Percentiles rank a stretch among this genome's conserved stretches.
phyloP scores from a whole-genome alignment of 1,284 basidiomycete genomes.

The Trichosporon inkin region DNA sequence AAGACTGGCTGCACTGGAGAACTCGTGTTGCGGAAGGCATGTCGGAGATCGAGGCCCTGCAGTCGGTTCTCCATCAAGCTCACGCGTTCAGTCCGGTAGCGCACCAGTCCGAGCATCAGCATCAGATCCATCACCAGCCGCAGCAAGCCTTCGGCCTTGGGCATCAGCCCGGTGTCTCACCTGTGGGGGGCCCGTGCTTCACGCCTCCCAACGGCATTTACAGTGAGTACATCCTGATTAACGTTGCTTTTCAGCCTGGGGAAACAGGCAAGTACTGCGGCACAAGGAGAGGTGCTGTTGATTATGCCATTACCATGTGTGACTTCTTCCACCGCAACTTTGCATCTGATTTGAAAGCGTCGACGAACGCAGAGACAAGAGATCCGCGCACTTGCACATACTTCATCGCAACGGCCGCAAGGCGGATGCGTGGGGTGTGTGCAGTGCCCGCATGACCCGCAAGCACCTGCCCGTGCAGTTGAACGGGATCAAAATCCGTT shows the following conservation, averaged over 20 bases:
- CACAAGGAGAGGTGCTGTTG: slow-evolving; percentile 6
- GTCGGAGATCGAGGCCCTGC: slow-evolving; percentile 24
- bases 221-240: neutral
- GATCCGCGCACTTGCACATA: neutral
- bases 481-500: too few species aligned
- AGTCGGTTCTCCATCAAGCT: slow-evolving; percentile 2
- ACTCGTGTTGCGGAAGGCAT: slow-evolving; percentile 27
- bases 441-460: neutral
- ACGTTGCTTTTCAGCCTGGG: neutral
- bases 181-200: neutral
- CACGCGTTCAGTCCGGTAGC: slow-evolving; percentile 1
- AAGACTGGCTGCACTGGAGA: slow-evolving; percentile 32
- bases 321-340: neutral
- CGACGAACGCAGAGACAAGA: slow-evolving; percentile 5
- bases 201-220: neutral
- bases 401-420: neutral
- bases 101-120: neutral
- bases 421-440: neutral
- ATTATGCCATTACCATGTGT: slow-evolving; percentile 8
- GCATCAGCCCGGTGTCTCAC: neutral
- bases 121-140: neutral
- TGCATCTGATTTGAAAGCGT: slow-evolving; percentile 4
- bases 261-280: slow-evolving; percentile 7
- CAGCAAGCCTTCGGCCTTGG: neutral
- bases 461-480: too few species aligned